phyloP scores from a whole-genome alignment of 2,329 filamentous ascomycete species.

The Microdochium nivale region DNA sequence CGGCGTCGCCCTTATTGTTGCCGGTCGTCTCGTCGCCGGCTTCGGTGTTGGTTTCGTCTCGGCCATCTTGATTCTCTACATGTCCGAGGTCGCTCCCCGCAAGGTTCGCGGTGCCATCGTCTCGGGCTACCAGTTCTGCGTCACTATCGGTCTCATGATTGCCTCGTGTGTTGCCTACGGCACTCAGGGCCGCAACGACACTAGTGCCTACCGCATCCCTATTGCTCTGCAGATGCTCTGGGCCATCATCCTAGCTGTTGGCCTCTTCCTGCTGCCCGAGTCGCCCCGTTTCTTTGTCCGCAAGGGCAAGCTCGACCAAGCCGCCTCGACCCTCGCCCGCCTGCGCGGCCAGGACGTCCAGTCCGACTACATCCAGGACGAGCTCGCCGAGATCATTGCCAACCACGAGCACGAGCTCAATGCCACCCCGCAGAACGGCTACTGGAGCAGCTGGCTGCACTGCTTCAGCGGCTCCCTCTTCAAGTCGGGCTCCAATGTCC shows the following conservation, averaged over 20 bases:
- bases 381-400: slow-evolving; percentile 79
- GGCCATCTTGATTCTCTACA: slow-evolving; percentile 75
- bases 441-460: slow-evolving; percentile 59
- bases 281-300: slow-evolving; percentile 82
- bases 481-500: neutral
- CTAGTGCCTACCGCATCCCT: slow-evolving; percentile 69
- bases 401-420: slow-evolving; percentile 80
- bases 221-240: slow-evolving; percentile 74
- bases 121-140: slow-evolving; percentile 76
- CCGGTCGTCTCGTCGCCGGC: slow-evolving; percentile 67
- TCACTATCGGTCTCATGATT: slow-evolving; percentile 70
- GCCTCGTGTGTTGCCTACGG: slow-evolving; percentile 68
- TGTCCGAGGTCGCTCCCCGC: slow-evolving; percentile 70
- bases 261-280: slow-evolving; percentile 72
- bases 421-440: slow-evolving; percentile 55
- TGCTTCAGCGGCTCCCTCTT: slow-evolving; percentile 31
- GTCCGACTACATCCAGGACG: slow-evolving; percentile 67
- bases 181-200: slow-evolving; percentile 52
- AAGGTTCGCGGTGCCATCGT: slow-evolving; percentile 74
- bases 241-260: slow-evolving; percentile 64
- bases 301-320: slow-evolving; percentile 59
- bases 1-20: slow-evolving; percentile 54
- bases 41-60: slow-evolving; percentile 75
- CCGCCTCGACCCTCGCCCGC: slow-evolving; percentile 51
- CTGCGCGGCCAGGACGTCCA: slow-evolving; percentile 67